A percentile compares a stretch with the other conserved stretches of the same genome.
Evolutionary conservation across 1,139 yeast genomes (phyloP).

Genomic region (Petasospora rhodanensis): DNA sequence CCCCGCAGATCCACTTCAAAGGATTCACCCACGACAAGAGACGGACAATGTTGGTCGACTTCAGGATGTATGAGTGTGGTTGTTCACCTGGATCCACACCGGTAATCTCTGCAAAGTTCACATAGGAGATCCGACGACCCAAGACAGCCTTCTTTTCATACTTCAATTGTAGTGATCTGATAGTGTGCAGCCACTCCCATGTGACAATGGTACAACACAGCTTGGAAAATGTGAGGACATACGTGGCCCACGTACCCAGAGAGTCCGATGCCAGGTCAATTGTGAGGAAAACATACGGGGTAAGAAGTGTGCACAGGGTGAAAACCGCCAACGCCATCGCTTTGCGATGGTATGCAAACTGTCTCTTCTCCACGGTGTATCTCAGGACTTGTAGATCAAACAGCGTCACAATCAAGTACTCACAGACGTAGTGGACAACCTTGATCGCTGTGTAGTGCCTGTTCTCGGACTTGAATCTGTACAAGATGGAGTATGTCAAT

Average conservation of each 20-base stretch:
- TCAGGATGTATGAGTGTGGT: constrained; percentile 17
- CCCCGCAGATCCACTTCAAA: constrained; percentile 1
- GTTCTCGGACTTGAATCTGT: neutral
- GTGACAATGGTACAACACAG: constrained; percentile 38
- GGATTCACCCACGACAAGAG: constrained; percentile 10
- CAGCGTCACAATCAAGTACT: constrained; percentile 16
- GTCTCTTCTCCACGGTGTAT: constrained; percentile 24
- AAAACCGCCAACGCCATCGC: constrained; percentile 41
- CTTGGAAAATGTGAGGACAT: constrained; percentile 36
- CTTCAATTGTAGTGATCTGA: constrained; percentile 38
- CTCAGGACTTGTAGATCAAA: constrained; percentile 15
- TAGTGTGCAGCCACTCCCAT: constrained; percentile 52
- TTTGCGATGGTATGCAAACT: constrained; percentile 33
- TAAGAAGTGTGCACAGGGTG: constrained; percentile 32
- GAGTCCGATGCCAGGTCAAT: constrained; percentile 30
- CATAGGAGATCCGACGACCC: constrained; percentile 37
- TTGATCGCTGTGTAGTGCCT: constrained; percentile 8
- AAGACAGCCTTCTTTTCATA: constrained; percentile 43
- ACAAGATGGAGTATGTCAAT: constrained; percentile 9
- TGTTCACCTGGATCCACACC: constrained; percentile 11
- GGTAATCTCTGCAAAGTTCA: constrained; percentile 19
- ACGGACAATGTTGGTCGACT: constrained; percentile 18
- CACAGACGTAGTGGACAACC: constrained; percentile 16
- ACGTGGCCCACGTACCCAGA: constrained; percentile 42
- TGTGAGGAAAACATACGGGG: constrained; percentile 32